These are phyloP conservation scores for Komagataella mondaviorum DNA, from an alignment of 805 yeast genomes.

Conservation along the genomic window DNA sequence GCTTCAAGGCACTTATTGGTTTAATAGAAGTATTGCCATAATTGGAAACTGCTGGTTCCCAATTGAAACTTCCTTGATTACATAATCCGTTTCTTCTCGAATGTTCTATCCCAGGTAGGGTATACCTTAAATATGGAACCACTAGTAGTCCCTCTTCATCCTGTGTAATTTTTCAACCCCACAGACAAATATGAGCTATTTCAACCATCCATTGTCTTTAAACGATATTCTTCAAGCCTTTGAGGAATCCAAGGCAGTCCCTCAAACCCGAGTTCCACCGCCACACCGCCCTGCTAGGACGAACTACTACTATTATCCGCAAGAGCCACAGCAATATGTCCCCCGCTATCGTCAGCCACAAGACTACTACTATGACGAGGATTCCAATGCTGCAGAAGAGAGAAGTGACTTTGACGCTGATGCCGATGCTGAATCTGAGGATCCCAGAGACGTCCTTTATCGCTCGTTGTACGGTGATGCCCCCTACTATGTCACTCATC, in stretches of 20 bases:
- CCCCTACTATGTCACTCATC: background rate
- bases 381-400: background rate
- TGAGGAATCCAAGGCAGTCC: background rate
- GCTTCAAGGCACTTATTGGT: no score
- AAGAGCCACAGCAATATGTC: background rate
- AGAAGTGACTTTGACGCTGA: background rate
- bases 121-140: background rate
- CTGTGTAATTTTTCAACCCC: background rate
- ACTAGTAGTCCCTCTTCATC: background rate
- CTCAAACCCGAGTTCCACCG: background rate
- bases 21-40: background rate
- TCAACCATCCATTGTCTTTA: background rate
- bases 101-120: background rate
- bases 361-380: background rate
- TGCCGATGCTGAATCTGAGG: conserved; percentile 1
- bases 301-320: background rate
- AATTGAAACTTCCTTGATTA: background rate
- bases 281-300: background rate
- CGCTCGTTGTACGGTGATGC: conserved; percentile 1
- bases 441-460: conserved; percentile 1
- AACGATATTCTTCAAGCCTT: background rate
- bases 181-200: background rate
- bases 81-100: background rate
- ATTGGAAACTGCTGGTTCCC: background rate
- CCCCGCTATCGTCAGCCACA: background rate